Evolutionary conservation across 2,329 filamentous ascomycete genomes (phyloP), one percentile per base, ranked within the genome.

Genomic region (Paraphaeosphaeria minitans): DNA sequence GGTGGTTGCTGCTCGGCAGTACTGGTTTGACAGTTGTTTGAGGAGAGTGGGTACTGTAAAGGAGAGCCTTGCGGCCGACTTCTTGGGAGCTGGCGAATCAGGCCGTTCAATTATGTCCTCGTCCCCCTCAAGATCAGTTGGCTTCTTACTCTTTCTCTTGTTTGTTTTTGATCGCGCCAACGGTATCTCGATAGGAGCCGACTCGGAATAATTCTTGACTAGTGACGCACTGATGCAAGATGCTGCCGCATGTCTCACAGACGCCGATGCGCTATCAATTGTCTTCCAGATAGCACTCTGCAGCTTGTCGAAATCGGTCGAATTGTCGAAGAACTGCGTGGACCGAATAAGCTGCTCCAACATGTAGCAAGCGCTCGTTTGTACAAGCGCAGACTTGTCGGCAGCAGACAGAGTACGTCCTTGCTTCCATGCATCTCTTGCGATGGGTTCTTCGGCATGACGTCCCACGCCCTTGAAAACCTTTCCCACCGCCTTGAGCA

Each of bases 391-490:
- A 4, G 92, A 91, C 77, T 95, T 98, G 76, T 99, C 96, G 59
- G 83, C 84, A 0, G 87, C 84, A 29, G 90, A 90, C 66, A 90
- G 85, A 75, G 84, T 92, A 62, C 95, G 88, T 27, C 88, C 89
- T 74, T 94, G 91, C 77, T 97, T 99, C 92, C 93, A 98, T 16
- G 96, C 86, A 74, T 97, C 93, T 70, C 93, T 87, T n/a, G 91
- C 91, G 39, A 93, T 83, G 55, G 81, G 82, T 76, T 99, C 95
- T 67, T 99, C 95, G 68, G 94, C 83, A 60, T 91, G 92, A 5
- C 83, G 82, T 56, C 86, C 85, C 29, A 97, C 86, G 75, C 93
- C 94, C 58, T 83, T 84, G 27, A 89, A 83, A 42, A 97, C 85
- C 78, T 93, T 93, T 43, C 86, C 87, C 50, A 97, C 78, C 0